Evolutionary conservation across 2,329 filamentous ascomycete genomes (phyloP).

Genomic region (Ceratocystis colombiana): DNA sequence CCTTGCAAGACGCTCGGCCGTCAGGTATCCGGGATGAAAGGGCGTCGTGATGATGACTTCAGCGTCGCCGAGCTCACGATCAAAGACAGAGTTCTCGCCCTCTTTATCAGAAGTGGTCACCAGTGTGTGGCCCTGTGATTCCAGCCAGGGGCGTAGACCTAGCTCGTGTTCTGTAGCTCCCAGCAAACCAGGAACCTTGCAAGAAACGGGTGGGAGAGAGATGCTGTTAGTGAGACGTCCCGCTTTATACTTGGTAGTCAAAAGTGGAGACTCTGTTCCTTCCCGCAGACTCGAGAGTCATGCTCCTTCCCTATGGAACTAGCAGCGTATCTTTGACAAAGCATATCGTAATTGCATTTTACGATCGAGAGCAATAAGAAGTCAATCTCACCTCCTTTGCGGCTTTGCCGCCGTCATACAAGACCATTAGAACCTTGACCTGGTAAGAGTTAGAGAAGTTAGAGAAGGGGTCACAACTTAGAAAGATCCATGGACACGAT

Average conservation of each 20-base stretch:
- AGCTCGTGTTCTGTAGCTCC: slow-evolving; percentile 98
- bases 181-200: slow-evolving; percentile 65
- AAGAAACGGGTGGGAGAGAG: slow-evolving; percentile 23
- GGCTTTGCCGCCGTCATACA: slow-evolving; percentile 87
- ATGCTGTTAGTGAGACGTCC: slow-evolving; percentile 1
- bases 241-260: background rate
- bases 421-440: slow-evolving; percentile 90
- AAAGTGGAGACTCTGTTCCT: background rate
- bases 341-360: background rate
- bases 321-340: background rate
- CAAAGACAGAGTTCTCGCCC: slow-evolving; percentile 81
- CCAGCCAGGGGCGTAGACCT: slow-evolving; percentile 92
- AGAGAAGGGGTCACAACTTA: background rate
- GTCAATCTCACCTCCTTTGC: slow-evolving; percentile 62
- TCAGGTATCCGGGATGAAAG: slow-evolving; percentile 99
- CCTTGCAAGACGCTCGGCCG: slow-evolving; percentile 87
- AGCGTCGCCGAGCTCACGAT: slow-evolving; percentile 89
- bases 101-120: slow-evolving; percentile 98
- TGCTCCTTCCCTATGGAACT: background rate
- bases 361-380: background rate
- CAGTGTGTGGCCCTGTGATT: slow-evolving; percentile 91
- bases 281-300: background rate
- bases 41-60: slow-evolving; percentile 99
- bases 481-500: background rate
- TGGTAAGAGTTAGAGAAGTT: slow-evolving; percentile 33